A percentile compares a stretch with the other conserved stretches of the same genome.
Conservation (phyloP, 75 land plant genomes). For the Pinus taeda region DNA sequence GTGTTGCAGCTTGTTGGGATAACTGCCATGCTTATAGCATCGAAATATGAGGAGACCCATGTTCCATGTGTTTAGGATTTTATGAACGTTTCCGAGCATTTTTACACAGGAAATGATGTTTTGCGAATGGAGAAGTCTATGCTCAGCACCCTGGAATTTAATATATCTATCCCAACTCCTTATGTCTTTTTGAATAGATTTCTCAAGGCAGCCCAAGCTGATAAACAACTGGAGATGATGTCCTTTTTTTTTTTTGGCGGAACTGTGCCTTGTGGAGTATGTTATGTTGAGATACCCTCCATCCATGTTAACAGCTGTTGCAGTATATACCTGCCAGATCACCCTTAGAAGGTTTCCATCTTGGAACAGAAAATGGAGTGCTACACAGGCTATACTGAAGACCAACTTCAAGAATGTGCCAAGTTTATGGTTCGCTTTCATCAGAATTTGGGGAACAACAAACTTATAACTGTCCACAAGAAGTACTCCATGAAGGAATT, state of each 20-base stretch:
- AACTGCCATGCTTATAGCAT: slow-evolving; percentile 83
- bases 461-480: slow-evolving; percentile 15
- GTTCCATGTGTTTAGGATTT: slow-evolving; percentile 74
- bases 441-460: slow-evolving; percentile 5
- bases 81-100: slow-evolving; percentile 52
- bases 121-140: slow-evolving; percentile 67
- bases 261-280: slow-evolving; percentile 60
- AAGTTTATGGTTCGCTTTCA: slow-evolving; percentile 17
- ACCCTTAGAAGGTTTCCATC: slow-evolving; percentile 28
- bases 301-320: slow-evolving; percentile 60
- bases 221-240: slow-evolving; percentile 59
- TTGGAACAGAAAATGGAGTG: slow-evolving; percentile 41
- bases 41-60: slow-evolving; percentile 78
- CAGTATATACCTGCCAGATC: slow-evolving; percentile 47
- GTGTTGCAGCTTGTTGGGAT: slow-evolving; percentile 79
- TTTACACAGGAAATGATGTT: slow-evolving; percentile 58
- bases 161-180: slow-evolving; percentile 56
- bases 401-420: slow-evolving; percentile 38
- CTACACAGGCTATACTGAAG: slow-evolving; percentile 43
- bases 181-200: slow-evolving; percentile 65
- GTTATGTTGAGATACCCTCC: slow-evolving; percentile 61
- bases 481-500: slow-evolving; percentile 19
- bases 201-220: slow-evolving; percentile 61
- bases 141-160: slow-evolving; percentile 55
- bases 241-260: slow-evolving; percentile 65